Base-by-base conservation (phyloP, 306 rosid genomes). In the Glycine tomentella region DNA sequence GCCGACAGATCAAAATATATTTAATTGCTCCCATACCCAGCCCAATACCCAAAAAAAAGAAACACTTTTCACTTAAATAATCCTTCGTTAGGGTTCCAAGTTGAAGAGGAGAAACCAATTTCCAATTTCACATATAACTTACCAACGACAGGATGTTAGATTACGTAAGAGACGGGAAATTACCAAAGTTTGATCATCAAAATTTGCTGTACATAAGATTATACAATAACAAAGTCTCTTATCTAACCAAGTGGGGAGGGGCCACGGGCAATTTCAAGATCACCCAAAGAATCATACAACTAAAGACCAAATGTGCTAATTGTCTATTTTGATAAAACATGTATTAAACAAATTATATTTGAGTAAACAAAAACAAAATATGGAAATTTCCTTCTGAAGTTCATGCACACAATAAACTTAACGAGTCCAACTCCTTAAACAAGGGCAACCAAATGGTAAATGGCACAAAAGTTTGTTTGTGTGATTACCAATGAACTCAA, bases 161-260 rank as follows among this genome's bases (percentile, higher is more conserved):
- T 34, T 3, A 61, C 67, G 11, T 0, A 3, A 56, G 40, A 61
- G 42, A 61, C 7, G n/a, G 14, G 67, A 61, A 31, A 31, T 62
- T 5, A 8, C 17, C 46, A 74, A 46, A 56, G n/a, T 11, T 69
- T 31, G 8, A 70, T 69, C 67, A 82, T 42, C 78, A 52, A 77
- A 76, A 63, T 64, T 64, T 71, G 16, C 77, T 83, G 38, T 83
- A 56, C 80, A 83, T 17, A 36, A 64, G 51, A 64, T 53, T 57
- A 42, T 53, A 78, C 42, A n/a, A n/a, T n/a, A n/a, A n/a, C n/a
- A n/a, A n/a, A n/a, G n/a, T n/a, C n/a, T n/a, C n/a, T n/a, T n/a
- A n/a, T n/a, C n/a, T n/a, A n/a, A n/a, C n/a, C n/a, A n/a, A n/a
- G n/a, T n/a, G n/a, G n/a, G n/a, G n/a, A n/a, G n/a, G n/a, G n/a